Evolutionary conservation across 129 eudicot species (phyloP), one percentile per base, ranked within the genome.

Genomic region (Tagetes patula): DNA sequence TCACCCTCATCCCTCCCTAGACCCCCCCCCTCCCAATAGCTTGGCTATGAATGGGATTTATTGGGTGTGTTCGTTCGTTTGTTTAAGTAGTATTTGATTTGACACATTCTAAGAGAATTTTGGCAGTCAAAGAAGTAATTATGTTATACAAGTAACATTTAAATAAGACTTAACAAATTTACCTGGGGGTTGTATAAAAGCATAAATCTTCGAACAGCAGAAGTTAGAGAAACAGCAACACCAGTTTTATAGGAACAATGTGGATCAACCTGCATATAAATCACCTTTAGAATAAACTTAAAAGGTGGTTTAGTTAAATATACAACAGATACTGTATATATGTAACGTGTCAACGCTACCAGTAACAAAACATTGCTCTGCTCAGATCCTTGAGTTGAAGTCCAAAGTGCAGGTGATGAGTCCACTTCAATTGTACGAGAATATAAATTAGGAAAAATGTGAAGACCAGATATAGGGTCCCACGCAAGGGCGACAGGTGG

Each of bases 341-440:
- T 8, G 75, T 55, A 47, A 77, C 56, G 30, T 13, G 75, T 56
- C 37, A 56, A 75, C 49, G 64, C n/a, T 88, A 95, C 99, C 97
- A 95, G 79, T 84, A 95, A 80, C 67, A 95, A 53, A 75, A 90
- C 87, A 49, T 81, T 80, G 47, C 97, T 90, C 80, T 86, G 82
- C 34, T 90, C 99, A 45, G 97, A 82, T 65, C 87, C 91, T 56
- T 69, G 87, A 42, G 84, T 76, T 63, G 97, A 86, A 72, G 61
- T 72, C 99, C 99, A 90, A 62, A 88, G 91, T 70, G 97, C 96
- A 67, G 99, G 99, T 67, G 96, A 87, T 5, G 99, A 90, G 77
- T 95, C 99, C 74, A 95, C 96, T 75, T 83, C 83, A 10, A 90
- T 80, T 74, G 84, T 88, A 76, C 85, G 85, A 73, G 99, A 90